Percentiles rank a stretch among this genome's conserved stretches.
Conservation (phyloP, 352 stramenopile genomes). For the Phytophthora melonis region DNA sequence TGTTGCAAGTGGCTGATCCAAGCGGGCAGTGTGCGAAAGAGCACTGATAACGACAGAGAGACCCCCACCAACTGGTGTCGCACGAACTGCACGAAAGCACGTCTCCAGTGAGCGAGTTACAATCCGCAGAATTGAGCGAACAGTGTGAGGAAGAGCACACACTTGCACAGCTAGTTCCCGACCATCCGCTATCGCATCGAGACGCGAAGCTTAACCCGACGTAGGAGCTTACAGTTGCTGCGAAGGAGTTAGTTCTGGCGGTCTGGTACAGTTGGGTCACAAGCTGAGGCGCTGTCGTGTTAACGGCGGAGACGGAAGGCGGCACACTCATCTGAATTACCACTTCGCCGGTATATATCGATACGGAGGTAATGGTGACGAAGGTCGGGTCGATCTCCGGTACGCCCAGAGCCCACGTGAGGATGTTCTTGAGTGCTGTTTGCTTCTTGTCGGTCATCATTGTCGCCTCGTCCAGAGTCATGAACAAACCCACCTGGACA, state of each 20-base stretch:
- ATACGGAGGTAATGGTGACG: slow-evolving; percentile 6
- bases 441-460: background rate
- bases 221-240: background rate
- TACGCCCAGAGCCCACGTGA: slow-evolving; percentile 5
- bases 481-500: background rate
- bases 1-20: background rate
- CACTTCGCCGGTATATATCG: slow-evolving; percentile 2
- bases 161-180: background rate
- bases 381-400: slow-evolving; percentile 19
- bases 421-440: slow-evolving; percentile 1
- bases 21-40: background rate
- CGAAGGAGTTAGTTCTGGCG: background rate
- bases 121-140: background rate
- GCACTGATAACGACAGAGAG: background rate
- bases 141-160: background rate
- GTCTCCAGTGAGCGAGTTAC: background rate
- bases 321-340: background rate
- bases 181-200: background rate
- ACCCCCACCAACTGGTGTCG: background rate
- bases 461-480: background rate
- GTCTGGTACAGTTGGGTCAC: background rate
- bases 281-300: background rate
- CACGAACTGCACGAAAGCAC: background rate
- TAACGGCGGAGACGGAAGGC: slow-evolving; percentile 6
- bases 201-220: background rate